phyloP scores from a whole-genome alignment of 2,329 filamentous ascomycete species.

The Scytalidium lignicola region DNA sequence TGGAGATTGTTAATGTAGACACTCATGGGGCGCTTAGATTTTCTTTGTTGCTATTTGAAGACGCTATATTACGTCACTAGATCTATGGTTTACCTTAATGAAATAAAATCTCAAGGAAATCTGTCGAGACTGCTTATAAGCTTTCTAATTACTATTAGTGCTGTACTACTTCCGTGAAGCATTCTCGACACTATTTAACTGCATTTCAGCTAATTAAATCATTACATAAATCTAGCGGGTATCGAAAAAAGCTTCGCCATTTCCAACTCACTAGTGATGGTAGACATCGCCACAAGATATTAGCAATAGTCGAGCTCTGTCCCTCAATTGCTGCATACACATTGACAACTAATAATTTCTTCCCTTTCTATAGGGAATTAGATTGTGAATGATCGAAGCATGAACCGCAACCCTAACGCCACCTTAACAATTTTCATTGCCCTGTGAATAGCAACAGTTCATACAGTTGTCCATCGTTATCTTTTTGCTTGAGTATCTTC shows the following conservation, averaged over 20 bases:
- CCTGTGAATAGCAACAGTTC: background rate
- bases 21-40: background rate
- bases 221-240: too few species aligned
- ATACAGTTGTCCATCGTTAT: constrained; percentile 8
- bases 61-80: background rate
- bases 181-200: too few species aligned
- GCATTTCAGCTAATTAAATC: too few species aligned
- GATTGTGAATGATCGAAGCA: background rate
- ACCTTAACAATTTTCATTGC: too few species aligned
- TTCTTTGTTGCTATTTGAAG: background rate
- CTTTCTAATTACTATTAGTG: too few species aligned
- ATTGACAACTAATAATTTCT: background rate
- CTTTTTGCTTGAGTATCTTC: constrained; percentile 20
- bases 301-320: background rate
- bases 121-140: too few species aligned
- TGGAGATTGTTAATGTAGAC: constrained; percentile 63
- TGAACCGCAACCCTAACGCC: background rate
- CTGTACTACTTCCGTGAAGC: too few species aligned
- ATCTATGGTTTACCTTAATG: too few species aligned
- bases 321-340: background rate
- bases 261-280: too few species aligned
- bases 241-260: too few species aligned
- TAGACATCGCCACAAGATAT: too few species aligned
- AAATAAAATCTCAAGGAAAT: too few species aligned
- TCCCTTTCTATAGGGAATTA: background rate